Percentiles rank a stretch among this genome's conserved stretches.
These are phyloP conservation scores for Blastobotrys parvus DNA, from an alignment of 805 yeast species.

Conservation along the genomic window DNA sequence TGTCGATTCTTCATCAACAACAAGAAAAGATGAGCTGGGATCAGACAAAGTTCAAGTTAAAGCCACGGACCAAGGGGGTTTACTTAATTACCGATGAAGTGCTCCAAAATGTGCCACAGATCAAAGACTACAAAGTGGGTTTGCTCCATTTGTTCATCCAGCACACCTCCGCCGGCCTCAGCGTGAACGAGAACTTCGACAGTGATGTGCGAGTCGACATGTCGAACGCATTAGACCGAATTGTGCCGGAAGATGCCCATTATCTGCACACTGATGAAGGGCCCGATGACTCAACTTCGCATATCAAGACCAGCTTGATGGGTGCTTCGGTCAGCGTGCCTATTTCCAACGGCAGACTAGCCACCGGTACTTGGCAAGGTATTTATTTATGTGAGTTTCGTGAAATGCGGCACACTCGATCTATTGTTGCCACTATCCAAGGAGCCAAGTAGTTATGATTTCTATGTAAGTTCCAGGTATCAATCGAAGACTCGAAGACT, in stretches of 20 bases:
- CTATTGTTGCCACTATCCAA: slow-evolving; percentile 63
- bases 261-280: slow-evolving; percentile 67
- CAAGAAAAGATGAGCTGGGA: slow-evolving; percentile 40
- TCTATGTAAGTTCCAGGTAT: too few relatives aligned
- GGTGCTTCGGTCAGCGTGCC: slow-evolving; percentile 65
- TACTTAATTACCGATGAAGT: slow-evolving; percentile 68
- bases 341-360: slow-evolving; percentile 56
- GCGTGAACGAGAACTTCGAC: slow-evolving; percentile 74
- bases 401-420: slow-evolving; percentile 51
- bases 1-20: too few relatives aligned
- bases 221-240: slow-evolving; percentile 50
- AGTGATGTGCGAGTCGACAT: slow-evolving; percentile 68
- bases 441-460: too few relatives aligned
- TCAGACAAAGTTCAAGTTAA: slow-evolving; percentile 46
- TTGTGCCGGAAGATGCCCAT: slow-evolving; percentile 56
- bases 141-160: slow-evolving; percentile 58
- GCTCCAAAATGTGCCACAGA: slow-evolving; percentile 45
- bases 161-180: slow-evolving; percentile 73
- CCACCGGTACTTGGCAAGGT: slow-evolving; percentile 83
- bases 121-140: slow-evolving; percentile 54
- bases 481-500: too few relatives aligned
- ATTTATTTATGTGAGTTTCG: slow-evolving; percentile 71
- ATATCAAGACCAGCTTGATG: slow-evolving; percentile 49
- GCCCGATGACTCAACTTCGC: slow-evolving; percentile 80
- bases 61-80: slow-evolving; percentile 56